These are phyloP conservation scores for Inonotus obliquus DNA, from an alignment of 1,284 basidiomycete species.

Conservation along the genomic window DNA sequence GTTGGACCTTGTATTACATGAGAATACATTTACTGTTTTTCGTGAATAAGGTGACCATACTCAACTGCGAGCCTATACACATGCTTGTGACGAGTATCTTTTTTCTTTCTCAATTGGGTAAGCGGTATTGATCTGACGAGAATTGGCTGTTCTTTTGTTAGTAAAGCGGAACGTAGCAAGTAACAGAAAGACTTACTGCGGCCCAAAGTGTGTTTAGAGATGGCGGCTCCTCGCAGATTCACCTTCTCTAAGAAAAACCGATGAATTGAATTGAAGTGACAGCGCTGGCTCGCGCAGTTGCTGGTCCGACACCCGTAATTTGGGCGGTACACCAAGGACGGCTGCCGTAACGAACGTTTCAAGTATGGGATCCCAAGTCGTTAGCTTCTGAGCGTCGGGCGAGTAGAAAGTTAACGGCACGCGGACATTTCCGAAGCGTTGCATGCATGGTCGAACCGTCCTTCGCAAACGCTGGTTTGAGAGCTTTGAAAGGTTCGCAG, in stretches of 20 bases:
- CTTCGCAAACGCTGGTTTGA: slow-evolving; percentile 91
- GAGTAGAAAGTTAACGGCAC: slow-evolving; percentile 91
- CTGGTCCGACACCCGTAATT: slow-evolving; percentile 90
- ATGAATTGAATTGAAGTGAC: slow-evolving; percentile 77
- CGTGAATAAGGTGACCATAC: slow-evolving; percentile 78
- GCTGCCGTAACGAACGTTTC: slow-evolving; percentile 86
- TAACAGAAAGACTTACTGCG: slow-evolving; percentile 52
- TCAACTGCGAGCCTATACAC: slow-evolving; percentile 96
- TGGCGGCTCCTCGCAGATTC: slow-evolving; percentile 86
- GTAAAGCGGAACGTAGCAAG: neutral
- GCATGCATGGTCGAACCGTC: slow-evolving; percentile 91
- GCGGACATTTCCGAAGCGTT: slow-evolving; percentile 98
- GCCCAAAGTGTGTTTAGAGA: slow-evolving; percentile 81
- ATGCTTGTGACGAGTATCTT: slow-evolving; percentile 88
- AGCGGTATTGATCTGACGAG: slow-evolving; percentile 84
- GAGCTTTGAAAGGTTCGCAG: slow-evolving; percentile 82
- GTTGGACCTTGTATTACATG: neutral
- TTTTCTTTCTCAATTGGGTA: slow-evolving; percentile 80
- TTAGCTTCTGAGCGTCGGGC: slow-evolving; percentile 83
- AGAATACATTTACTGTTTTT: slow-evolving; percentile 58
- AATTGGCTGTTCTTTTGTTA: slow-evolving; percentile 53
- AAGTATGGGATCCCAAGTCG: slow-evolving; percentile 87
- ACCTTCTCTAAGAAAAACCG: slow-evolving; percentile 76
- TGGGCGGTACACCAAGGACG: slow-evolving; percentile 82
- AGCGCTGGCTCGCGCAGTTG: slow-evolving; percentile 87